These are phyloP conservation scores for Fusarium veterinarium DNA, from an alignment of 2,329 filamentous ascomycete species.

Conservation along the genomic window DNA sequence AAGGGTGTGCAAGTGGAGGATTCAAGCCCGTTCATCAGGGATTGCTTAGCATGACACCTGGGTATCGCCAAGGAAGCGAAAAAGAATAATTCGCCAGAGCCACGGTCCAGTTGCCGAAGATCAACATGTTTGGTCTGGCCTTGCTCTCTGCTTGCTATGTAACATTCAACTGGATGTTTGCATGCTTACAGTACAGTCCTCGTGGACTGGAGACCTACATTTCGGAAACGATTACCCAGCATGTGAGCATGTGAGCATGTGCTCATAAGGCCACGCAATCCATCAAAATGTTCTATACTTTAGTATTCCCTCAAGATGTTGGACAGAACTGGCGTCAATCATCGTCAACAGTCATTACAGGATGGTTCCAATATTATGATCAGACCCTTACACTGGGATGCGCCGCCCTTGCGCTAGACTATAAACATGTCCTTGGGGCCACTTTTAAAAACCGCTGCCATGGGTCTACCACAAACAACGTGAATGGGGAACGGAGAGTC, in stretches of 20 bases:
- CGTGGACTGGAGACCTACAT: background rate
- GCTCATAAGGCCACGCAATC: background rate
- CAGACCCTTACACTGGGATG: conserved; percentile 39
- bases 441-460: conserved; percentile 44
- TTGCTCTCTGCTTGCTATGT: background rate
- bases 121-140: conserved; percentile 13
- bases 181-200: background rate
- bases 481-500: conserved; percentile 12
- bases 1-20: conserved; percentile 35
- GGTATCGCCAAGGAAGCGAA: conserved; percentile 45
- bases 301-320: background rate
- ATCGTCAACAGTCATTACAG: conserved; percentile 8
- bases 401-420: conserved; percentile 38
- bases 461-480: conserved; percentile 38
- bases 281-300: background rate
- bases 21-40: conserved; percentile 30
- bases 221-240: background rate
- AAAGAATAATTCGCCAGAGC: conserved; percentile 44
- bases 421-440: conserved; percentile 29
- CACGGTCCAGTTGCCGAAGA: conserved; percentile 24
- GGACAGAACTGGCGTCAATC: background rate
- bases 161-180: background rate
- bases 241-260: background rate
- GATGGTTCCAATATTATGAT: conserved; percentile 41
- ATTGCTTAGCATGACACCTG: conserved; percentile 27